Conservation (phyloP, 495 filamentous ascomycete genomes). For the Haplographium delicatum region DNA sequence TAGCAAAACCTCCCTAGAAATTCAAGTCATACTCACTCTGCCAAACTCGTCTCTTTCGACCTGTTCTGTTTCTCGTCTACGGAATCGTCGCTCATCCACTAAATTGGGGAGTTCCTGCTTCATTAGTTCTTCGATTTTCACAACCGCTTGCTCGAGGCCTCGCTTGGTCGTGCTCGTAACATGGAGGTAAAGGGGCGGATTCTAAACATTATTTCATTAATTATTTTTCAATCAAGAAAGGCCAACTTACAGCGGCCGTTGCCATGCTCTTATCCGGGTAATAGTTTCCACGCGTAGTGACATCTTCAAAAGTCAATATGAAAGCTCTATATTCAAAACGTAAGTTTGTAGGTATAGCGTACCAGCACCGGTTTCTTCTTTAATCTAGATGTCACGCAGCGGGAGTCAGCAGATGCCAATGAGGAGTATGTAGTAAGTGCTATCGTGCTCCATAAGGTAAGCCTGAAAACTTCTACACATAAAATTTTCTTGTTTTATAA, state of each 20-base stretch:
- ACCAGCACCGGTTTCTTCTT: conserved; percentile 99
- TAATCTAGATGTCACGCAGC: conserved; percentile 89
- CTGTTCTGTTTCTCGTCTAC: conserved; percentile 76
- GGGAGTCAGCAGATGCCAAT: conserved; percentile 97
- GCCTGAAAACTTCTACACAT: conserved; percentile 67
- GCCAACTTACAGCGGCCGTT: conserved; percentile 70
- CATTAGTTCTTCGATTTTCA: conserved; percentile 88
- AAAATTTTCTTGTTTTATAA: conserved; percentile 28
- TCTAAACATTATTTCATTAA: conserved; percentile 44
- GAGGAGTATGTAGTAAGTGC: conserved; percentile 63
- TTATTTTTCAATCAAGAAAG: neutral
- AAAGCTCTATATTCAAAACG: conserved; percentile 40
- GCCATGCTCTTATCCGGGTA: conserved; percentile 98
- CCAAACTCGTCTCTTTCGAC: conserved; percentile 96
- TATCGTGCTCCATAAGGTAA: conserved; percentile 77
- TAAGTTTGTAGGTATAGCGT: conserved; percentile 58
- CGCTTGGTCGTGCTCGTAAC: conserved; percentile 90
- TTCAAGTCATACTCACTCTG: conserved; percentile 54
- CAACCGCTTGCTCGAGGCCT: conserved; percentile 81
- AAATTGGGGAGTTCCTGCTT: conserved; percentile 92
- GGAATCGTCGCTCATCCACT: conserved; percentile 91
- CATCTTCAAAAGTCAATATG: conserved; percentile 75
- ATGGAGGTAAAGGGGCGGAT: conserved; percentile 89
- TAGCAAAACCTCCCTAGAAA: neutral
- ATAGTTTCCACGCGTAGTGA: conserved; percentile 94